Conservation (phyloP, 768 basidiomycete genomes). For the Megacollybia marginata region DNA sequence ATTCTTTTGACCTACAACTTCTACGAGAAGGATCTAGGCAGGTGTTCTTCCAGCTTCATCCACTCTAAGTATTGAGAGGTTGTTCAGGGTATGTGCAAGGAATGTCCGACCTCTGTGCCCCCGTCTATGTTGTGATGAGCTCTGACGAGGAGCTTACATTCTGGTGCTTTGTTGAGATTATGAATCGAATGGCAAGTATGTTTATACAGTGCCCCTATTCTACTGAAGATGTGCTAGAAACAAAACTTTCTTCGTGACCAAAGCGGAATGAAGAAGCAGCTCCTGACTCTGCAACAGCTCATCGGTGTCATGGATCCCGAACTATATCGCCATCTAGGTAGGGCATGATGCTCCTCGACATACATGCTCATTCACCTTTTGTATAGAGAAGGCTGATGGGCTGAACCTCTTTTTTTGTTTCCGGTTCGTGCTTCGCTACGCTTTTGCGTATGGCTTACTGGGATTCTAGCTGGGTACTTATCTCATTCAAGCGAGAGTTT, state of each 20-base stretch:
- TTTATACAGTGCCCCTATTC: neutral
- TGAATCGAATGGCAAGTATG: constrained; percentile 83
- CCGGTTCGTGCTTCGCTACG: constrained; percentile 46
- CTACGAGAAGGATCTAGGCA: constrained; percentile 82
- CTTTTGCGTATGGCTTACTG: neutral
- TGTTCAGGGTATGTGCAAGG: constrained; percentile 89
- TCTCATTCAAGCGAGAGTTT: constrained; percentile 96
- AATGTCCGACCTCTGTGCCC: constrained; percentile 95
- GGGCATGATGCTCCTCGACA: constrained; percentile 6
- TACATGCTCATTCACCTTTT: neutral
- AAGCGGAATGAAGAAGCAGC: constrained; percentile 94
- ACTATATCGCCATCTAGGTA: constrained; percentile 85
- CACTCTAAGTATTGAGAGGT: constrained; percentile 3
- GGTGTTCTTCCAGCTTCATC: constrained; percentile 19
- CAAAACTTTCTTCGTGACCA: constrained; percentile 95
- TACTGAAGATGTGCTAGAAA: constrained; percentile 43
- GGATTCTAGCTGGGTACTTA: constrained; percentile 73
- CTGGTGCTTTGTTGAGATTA: constrained; percentile 93
- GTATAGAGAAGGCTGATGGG: constrained; percentile 73
- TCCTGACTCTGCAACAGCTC: constrained; percentile 83
- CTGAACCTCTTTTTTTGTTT: constrained; percentile 98
- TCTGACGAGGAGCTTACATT: constrained; percentile 88
- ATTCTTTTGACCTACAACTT: constrained; percentile 90
- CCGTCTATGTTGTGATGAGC: constrained; percentile 86
- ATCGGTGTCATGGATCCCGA: constrained; percentile 95